Conservation (phyloP, 129 eudicot genomes). For the Lonicera japonica region DNA sequence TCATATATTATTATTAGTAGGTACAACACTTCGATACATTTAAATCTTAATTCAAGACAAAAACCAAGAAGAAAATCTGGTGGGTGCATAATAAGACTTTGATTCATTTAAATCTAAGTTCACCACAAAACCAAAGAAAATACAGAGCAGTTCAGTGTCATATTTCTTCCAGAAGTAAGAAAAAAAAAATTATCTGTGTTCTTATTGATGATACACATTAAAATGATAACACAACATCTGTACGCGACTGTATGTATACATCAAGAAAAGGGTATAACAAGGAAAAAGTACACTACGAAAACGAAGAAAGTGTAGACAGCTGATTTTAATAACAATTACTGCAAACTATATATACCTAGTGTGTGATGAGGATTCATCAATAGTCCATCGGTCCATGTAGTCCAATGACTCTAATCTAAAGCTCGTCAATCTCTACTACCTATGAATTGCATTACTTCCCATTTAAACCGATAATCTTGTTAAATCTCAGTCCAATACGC, state of each 20-base stretch:
- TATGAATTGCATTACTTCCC: neutral
- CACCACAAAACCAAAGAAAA: too few relatives aligned
- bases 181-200: neutral
- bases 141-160: neutral
- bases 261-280: neutral
- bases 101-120: too few relatives aligned
- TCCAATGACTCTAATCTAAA: neutral
- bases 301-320: constrained; percentile 1
- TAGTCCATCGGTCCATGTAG: neutral
- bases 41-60: too few relatives aligned
- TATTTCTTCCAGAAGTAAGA: neutral
- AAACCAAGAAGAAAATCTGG: too few relatives aligned
- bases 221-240: constrained; percentile 14
- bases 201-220: constrained; percentile 24
- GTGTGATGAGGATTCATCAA: neutral
- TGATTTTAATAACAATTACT: constrained; percentile 1
- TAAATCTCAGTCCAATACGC: constrained; percentile 1
- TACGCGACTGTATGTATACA: constrained; percentile 17
- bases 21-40: too few relatives aligned
- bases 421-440: neutral
- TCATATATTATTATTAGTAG: too few relatives aligned
- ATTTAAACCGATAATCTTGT: neutral
- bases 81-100: too few relatives aligned
- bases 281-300: neutral
- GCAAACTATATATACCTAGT: neutral